Percentiles rank a stretch among this genome's conserved stretches.
Conservation (phyloP, 148 eudicot species). For the Silene conica region DNA sequence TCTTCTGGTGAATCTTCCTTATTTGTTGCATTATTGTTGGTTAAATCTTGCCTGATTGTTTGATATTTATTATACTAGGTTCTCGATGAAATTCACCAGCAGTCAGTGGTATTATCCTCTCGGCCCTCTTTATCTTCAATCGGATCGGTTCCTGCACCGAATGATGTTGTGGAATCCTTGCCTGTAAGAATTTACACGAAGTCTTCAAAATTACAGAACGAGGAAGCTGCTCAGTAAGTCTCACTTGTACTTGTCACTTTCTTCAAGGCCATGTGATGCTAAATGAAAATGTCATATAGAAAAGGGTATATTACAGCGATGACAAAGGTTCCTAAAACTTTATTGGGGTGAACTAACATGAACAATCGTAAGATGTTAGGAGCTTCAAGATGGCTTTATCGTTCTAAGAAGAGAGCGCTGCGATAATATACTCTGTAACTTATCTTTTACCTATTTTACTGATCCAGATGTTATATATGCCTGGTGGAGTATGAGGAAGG, state of each 20-base stretch:
- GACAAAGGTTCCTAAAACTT: not conserved
- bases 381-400: too few species aligned
- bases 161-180: slow-evolving; percentile 79
- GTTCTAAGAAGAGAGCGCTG: not conserved
- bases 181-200: slow-evolving; percentile 57
- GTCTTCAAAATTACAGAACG: slow-evolving; percentile 39
- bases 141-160: slow-evolving; percentile 94
- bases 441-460: slow-evolving; percentile 17
- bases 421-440: not conserved
- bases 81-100: slow-evolving; percentile 99
- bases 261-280: not conserved
- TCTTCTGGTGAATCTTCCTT: not conserved
- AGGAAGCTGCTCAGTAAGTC: slow-evolving; percentile 86
- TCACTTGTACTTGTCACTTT: slow-evolving; percentile 7
- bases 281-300: not conserved
- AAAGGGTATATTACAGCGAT: not conserved
- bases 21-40: not conserved
- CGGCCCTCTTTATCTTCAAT: slow-evolving; percentile 76
- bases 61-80: slow-evolving; percentile 54
- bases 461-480: slow-evolving; percentile 88
- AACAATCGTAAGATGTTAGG: not conserved
- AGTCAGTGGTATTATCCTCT: slow-evolving; percentile 76
- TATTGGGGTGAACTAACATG: not conserved
- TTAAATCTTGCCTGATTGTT: slow-evolving; percentile 33
- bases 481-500: slow-evolving; percentile 97